Base-by-base conservation (phyloP, 768 basidiomycete genomes). In the Leccinum barrowsii region DNA sequence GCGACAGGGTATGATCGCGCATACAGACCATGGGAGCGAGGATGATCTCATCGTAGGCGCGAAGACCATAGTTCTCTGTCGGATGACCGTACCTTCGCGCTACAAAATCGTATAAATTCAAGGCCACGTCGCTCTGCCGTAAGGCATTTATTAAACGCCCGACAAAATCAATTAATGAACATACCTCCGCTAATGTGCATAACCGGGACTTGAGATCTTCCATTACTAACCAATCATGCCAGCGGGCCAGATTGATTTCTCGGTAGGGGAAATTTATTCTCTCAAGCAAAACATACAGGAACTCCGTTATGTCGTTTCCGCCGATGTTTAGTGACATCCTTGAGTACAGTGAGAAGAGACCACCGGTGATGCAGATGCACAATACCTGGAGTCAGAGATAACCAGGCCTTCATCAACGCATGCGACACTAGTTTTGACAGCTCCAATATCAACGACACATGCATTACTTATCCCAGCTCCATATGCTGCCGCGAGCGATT, bases 331-430 rank as follows among this genome's bases (percentile, higher is more conserved):
- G 79, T 24, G 82, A 79, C 77, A 95, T 86, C 62, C 96, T 85
- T 59, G 44, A 42, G 10, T 48, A 49, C 35, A 17, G 54, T 62
- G 40, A 58, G 58, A 59, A 60, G 32, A 52, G 17, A 32, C 52
- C 40, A 22, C 4, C 7, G 28, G 19, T 21, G 51, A 60, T 17
- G n/a, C n/a, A 35, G 61, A 37, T 50, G 54, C 26, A 3, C 19
- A 76, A 47, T 66, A 92, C 94, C 95, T 83, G 2, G 94, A 93
- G 65, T 99, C 97, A 5, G 87, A 69, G 28, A 94, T 75, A 21
- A 99, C 83, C 52, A 94, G 69, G 2, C 97, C 97, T 65, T 99
- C 97, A 57, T 98, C 97, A 2, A 98, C 89, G 68, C 95, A 98
- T 0, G 94, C 86, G 44, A 99, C 84, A 59, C 84, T 92, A 2